Evolutionary conservation across 441 rosid species (phyloP), one percentile per base, ranked within the genome.

Genomic region (Croton setiger): DNA sequence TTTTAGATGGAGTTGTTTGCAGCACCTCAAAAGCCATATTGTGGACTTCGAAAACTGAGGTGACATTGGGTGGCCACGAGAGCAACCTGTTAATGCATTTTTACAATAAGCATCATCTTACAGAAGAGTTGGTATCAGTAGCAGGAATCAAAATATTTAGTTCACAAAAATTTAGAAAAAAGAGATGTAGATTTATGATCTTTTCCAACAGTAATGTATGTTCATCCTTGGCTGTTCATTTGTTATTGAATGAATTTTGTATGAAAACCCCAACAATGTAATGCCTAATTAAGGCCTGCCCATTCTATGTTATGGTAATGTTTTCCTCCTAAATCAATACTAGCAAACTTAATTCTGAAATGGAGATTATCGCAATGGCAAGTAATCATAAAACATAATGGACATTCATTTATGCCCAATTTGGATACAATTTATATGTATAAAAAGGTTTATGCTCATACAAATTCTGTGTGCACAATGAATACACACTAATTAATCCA

Each of bases 241-340:
- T 43, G 52, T 43, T 45, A 8, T 51, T 49, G 45, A 39, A 36
- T 64, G 68, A 51, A 48, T 64, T 47, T 45, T 62, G 21, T 31
- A 27, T 0, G 47, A 17, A 63, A 47, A 13, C 17, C 35, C 3
- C 55, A 63, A 27, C 3, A 44, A 14, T 10, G 14, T 62, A 27
- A 27, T 27, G 31, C 31, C 31, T 27, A 2, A 27, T 27, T 27
- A 27, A 27, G 31, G 31, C 31, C 39, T 20, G 66, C n/a, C 11
- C 17, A 8, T 10, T 27, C 31, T 27, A 27, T 27, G 31, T 27
- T 27, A 27, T 27, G 31, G 31, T 27, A 27, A 0, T 27, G 31
- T 27, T n/a, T n/a, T n/a, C n/a, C n/a, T n/a, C n/a, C n/a, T n/a
- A n/a, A n/a, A n/a, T n/a, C n/a, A n/a, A n/a, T n/a, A n/a, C n/a